These are phyloP conservation scores for Scedosporium boydii DNA, from an alignment of 2,329 filamentous ascomycete genomes.

Conservation along the genomic window DNA sequence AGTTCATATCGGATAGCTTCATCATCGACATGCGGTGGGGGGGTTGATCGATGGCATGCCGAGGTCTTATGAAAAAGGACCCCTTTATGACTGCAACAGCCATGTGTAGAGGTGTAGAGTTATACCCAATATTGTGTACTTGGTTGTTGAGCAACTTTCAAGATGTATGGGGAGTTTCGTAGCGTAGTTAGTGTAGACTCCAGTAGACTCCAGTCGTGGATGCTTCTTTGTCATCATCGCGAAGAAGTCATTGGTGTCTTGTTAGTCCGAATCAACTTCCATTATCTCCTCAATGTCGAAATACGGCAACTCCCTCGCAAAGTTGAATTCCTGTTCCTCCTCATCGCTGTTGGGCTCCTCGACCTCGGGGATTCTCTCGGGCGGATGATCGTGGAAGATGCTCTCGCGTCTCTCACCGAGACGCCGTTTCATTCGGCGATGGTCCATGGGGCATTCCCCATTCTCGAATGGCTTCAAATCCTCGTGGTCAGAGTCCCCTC, in stretches of 20 bases:
- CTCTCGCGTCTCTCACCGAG: constrained; percentile 35
- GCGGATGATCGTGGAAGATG: constrained; percentile 38
- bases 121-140: neutral
- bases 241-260: neutral
- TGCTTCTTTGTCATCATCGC: neutral
- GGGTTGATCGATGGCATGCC: too few relatives aligned
- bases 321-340: constrained; percentile 29
- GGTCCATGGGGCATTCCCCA: constrained; percentile 19
- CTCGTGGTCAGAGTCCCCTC: constrained; percentile 39
- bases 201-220: neutral
- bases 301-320: constrained; percentile 40
- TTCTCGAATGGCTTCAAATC: constrained; percentile 14
- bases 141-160: neutral
- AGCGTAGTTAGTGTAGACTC: neutral
- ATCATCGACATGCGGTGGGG: neutral
- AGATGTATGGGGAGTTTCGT: neutral
- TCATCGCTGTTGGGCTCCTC: constrained; percentile 42
- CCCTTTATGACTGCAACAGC: neutral
- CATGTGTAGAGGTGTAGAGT: neutral
- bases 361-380: constrained; percentile 41
- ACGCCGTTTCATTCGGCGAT: constrained; percentile 36
- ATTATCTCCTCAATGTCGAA: constrained; percentile 37
- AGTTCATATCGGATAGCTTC: neutral
- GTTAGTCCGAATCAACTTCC: constrained; percentile 30
- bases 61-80: too few relatives aligned